Conservation (phyloP, 2,329 filamentous ascomycete species). For the Tricladium varicosporioides region DNA sequence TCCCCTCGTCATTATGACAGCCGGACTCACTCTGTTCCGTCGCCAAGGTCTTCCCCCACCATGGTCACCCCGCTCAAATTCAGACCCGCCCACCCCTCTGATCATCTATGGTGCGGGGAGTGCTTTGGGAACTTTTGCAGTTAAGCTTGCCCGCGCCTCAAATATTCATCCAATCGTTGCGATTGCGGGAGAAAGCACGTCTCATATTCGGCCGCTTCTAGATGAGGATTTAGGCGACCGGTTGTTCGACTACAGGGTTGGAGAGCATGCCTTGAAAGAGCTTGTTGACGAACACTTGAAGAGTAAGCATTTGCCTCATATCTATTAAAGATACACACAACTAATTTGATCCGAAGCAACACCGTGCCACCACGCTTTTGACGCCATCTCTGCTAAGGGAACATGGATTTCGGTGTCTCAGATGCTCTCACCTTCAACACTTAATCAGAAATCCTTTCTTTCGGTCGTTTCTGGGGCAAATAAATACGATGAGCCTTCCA, state of each 20-base stretch:
- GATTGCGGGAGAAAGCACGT: slow-evolving; percentile 47
- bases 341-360: not conserved
- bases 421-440: slow-evolving; percentile 35
- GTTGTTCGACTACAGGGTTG: slow-evolving; percentile 52
- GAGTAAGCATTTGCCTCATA: not conserved
- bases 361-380: slow-evolving; percentile 18
- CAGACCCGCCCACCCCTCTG: slow-evolving; percentile 18
- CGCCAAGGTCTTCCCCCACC: slow-evolving; percentile 37
- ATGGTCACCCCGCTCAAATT: slow-evolving; percentile 22
- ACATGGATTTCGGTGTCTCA: slow-evolving; percentile 18
- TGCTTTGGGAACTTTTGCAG: slow-evolving; percentile 53
- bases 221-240: slow-evolving; percentile 48
- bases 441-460: slow-evolving; percentile 39
- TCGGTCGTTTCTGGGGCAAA: slow-evolving; percentile 11
- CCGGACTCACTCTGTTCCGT: slow-evolving; percentile 36
- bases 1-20: slow-evolving; percentile 41
- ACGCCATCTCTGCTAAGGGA: slow-evolving; percentile 16
- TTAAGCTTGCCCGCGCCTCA: slow-evolving; percentile 44
- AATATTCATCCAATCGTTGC: slow-evolving; percentile 59
- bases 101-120: slow-evolving; percentile 51
- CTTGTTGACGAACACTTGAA: not conserved
- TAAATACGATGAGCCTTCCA: slow-evolving; percentile 12
- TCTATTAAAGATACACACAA: not conserved
- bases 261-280: slow-evolving; percentile 32
- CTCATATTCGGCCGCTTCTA: slow-evolving; percentile 47